Conservation (phyloP, 2,329 filamentous ascomycete genomes). For the Ilyonectria mors-panacis region DNA sequence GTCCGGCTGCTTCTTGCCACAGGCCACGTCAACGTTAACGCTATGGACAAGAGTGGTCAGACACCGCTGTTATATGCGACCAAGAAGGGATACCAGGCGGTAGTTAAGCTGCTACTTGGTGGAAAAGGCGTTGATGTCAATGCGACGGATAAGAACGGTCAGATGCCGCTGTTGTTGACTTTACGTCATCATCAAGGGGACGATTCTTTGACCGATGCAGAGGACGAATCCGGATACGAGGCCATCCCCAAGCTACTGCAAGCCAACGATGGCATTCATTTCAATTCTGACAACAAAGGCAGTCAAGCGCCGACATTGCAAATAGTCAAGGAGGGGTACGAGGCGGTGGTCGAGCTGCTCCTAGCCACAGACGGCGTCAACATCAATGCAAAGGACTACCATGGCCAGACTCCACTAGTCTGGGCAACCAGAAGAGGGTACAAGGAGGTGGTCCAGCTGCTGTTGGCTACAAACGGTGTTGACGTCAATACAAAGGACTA, state of each 20-base stretch:
- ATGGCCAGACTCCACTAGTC: not conserved
- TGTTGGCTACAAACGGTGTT: not conserved
- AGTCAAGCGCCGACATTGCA: slow-evolving; percentile 1
- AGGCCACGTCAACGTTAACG: not conserved
- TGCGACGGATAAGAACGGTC: not conserved
- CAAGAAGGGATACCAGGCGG: not conserved
- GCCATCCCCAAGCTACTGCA: not conserved
- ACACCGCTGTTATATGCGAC: slow-evolving; percentile 11
- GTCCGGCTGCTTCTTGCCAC: not conserved
- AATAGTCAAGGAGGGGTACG: not conserved
- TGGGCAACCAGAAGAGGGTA: not conserved
- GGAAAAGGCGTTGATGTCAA: not conserved
- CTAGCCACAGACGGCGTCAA: not conserved
- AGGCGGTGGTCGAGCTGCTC: not conserved
- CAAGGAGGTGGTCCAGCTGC: not conserved
- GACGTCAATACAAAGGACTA: slow-evolving; percentile 3
- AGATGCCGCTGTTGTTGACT: not conserved
- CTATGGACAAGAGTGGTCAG: not conserved
- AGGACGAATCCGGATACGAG: not conserved
- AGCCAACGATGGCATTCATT: not conserved
- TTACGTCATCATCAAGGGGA: not conserved
- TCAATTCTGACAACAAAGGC: not conserved
- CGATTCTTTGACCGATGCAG: not conserved
- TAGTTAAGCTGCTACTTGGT: not conserved
- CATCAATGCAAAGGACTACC: not conserved